Base-by-base conservation (phyloP, 352 stramenopile species). In the Pythium periplocum region DNA sequence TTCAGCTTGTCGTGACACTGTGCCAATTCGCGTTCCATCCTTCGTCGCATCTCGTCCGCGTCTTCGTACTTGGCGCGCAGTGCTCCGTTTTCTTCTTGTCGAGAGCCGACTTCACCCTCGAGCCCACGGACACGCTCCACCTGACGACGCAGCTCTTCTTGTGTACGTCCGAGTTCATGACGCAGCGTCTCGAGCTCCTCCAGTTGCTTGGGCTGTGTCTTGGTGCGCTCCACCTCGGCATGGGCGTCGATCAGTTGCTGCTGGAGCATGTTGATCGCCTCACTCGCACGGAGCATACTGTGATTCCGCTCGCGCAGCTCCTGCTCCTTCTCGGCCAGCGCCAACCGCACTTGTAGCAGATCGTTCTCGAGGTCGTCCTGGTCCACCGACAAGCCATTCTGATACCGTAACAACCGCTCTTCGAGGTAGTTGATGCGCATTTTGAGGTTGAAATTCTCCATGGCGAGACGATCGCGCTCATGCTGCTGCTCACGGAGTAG, bases 361-460 rank as follows among this genome's bases (percentile, higher is more conserved):
- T 90, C 76, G 50, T 77, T 62, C 31, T 87, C 75, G 34, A 75
- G 78, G 55, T 87, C 76, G 45, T 87, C 74, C n/a, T 81, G 59
- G 45, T 74, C 62, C 47, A 76, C 65, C 36, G 56, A 45, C 44
- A 51, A 40, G 46, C 71, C 78, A 47, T 86, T 62, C 56, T 82
- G 83, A 55, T 80, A 71, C 32, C 71, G 70, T 33, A 79, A 51
- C 47, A 93, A 61, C n/a, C 75, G 71, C 53, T 90, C 72, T 51
- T 93, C 78, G 1, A 89, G 62, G 39, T 75, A 73, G 35, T 78
- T 78, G 42, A 89, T 76, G 12, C 74, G 75, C 40, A 86, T 57
- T 59, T 72, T 72, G 61, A 87, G 74, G 66, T 89, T 89, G 52
- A 87, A 87, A 59, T 85, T 86, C 48, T 87, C 79, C 62, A 82